Evolutionary conservation across 352 stramenopile species (phyloP), one percentile per base, ranked within the genome.

Genomic region (Phytopythium montanum): DNA sequence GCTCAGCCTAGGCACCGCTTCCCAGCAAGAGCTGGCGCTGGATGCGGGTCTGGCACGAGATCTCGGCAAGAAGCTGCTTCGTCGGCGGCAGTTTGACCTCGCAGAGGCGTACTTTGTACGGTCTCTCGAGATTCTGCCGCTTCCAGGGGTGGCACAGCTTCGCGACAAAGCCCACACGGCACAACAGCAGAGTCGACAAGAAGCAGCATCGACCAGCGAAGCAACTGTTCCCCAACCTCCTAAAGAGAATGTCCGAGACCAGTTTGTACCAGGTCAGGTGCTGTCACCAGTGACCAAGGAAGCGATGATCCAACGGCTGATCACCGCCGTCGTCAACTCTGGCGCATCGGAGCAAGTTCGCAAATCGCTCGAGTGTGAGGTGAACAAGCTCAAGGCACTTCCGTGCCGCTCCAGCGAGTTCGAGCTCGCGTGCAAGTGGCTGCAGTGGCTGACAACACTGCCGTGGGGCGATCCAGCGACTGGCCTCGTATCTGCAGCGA

Each of bases 41-140:
- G 82, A 92, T 59, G 80, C 80, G 8, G 82, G 71, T 19, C 57
- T 92, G 2, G 76, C 76, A 3, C 66, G 80, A 36, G 80, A 92
- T 61, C 57, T 92, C 21, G 82, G 80, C 10, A 83, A 76, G 41
- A 87, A 85, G 42, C 83, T 69, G 60, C 66, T 68, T 49, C 76
- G 80, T 18, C 65, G 81, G 45, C 62, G 67, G 29, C 68, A 87
- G 45, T 73, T 68, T 25, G 61, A 62, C 0, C 46, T 86, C 2
- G 79, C 80, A 4, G 67, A 81, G 48, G 73, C 74, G 44, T 88
- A 89, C 59, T 89, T 92, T 49, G 69, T 75, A 36, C 68, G 66
- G 29, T 92, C 82, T 6, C 54, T 90, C 19, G 68, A 81, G 42
- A 52, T 88, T 16, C 74, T 86, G 41, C 61, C 70, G 0, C 62